phyloP scores from a whole-genome alignment of 1,284 basidiomycete genomes.

The Ustilago shanxiensis region DNA sequence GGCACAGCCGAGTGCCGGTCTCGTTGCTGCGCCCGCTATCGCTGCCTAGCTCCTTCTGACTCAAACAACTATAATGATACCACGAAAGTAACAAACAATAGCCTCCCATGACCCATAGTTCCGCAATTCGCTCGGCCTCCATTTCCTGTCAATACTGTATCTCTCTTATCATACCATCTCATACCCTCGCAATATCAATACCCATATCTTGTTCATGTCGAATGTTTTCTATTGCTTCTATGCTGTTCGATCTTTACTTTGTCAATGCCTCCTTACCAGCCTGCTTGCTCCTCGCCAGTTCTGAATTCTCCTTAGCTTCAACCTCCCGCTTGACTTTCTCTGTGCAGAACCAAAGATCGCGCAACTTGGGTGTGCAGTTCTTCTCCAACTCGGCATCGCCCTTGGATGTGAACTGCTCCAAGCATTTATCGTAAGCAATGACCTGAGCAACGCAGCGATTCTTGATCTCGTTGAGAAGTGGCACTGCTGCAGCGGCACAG shows the following conservation, averaged over 20 bases:
- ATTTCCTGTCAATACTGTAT: not conserved
- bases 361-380: conserved; percentile 59
- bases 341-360: conserved; percentile 62
- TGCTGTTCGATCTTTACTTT: conserved; percentile 13
- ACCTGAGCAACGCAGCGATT: conserved; percentile 56
- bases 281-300: conserved; percentile 22
- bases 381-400: conserved; percentile 58
- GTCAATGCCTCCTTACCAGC: conserved; percentile 33
- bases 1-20: not conserved
- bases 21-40: conserved; percentile 16
- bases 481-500: conserved; percentile 64
- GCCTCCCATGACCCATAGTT: not conserved
- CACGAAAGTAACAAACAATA: not conserved
- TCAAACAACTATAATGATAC: not conserved
- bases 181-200: conserved; percentile 7
- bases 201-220: not conserved
- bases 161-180: not conserved
- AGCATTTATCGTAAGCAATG: conserved; percentile 63
- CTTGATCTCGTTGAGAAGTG: conserved; percentile 62
- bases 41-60: not conserved
- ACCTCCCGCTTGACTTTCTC: conserved; percentile 61
- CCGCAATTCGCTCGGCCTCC: not conserved
- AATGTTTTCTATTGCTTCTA: not conserved
- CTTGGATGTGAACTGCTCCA: conserved; percentile 41
- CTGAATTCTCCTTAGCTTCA: conserved; percentile 24